Percentiles rank a stretch among this genome's conserved stretches.
Evolutionary conservation across 306 rosid genomes (phyloP).

Genomic region (Trichosanthes cucumerina): DNA sequence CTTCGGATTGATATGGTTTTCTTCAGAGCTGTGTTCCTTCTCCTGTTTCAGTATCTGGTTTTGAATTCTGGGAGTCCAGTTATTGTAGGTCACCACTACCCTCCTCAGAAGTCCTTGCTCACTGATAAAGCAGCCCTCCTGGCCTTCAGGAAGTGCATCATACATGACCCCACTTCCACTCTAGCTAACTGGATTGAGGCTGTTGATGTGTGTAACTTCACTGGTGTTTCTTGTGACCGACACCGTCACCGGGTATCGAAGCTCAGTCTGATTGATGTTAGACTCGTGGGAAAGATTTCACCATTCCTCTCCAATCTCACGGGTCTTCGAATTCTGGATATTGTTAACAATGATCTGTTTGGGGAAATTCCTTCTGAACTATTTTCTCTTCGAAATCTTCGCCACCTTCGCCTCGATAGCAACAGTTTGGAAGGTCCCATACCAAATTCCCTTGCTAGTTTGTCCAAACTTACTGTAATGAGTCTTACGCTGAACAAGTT

Average conservation of each 20-base stretch:
- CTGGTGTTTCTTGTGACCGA: slow-evolving; percentile 32
- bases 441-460: slow-evolving; percentile 37
- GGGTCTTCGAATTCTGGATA: slow-evolving; percentile 29
- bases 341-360: slow-evolving; percentile 25
- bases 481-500: slow-evolving; percentile 21
- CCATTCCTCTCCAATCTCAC: slow-evolving; percentile 61
- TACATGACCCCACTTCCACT: slow-evolving; percentile 31
- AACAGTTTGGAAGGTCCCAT: slow-evolving; percentile 42
- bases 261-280: slow-evolving; percentile 18
- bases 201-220: slow-evolving; percentile 45
- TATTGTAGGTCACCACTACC: slow-evolving; percentile 19
- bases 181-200: slow-evolving; percentile 48
- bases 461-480: slow-evolving; percentile 25
- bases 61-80: slow-evolving; percentile 14
- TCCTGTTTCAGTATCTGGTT: slow-evolving; percentile 31
- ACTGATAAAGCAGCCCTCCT: slow-evolving; percentile 45
- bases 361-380: slow-evolving; percentile 42
- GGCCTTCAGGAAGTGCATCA: slow-evolving; percentile 32
- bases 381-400: slow-evolving; percentile 33
- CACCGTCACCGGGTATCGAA: slow-evolving; percentile 29
- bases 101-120: slow-evolving; percentile 26
- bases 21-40: slow-evolving; percentile 23
- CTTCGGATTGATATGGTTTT: slow-evolving; percentile 22
- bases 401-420: slow-evolving; percentile 22
- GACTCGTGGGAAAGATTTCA: slow-evolving; percentile 42